phyloP scores from a whole-genome alignment of 1,139 yeast genomes.

The Yamadazyma spencermartinsiae region DNA sequence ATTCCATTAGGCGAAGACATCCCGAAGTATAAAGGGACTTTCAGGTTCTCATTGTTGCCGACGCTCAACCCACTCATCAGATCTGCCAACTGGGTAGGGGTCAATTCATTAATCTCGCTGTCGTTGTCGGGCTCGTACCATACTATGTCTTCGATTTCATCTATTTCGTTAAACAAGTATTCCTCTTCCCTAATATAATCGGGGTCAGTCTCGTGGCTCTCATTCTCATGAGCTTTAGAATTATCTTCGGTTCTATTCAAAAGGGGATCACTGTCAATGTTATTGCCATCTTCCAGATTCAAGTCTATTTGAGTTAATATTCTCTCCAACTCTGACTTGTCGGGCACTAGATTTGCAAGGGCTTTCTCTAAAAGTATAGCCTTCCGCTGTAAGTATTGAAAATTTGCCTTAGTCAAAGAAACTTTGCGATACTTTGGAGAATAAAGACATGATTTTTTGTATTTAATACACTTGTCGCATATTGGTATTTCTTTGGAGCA shows the following conservation, averaged over 20 bases:
- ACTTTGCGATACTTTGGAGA: conserved; percentile 14
- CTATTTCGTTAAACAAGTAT: not conserved
- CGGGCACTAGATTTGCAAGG: conserved; percentile 4
- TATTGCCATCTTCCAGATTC: not conserved
- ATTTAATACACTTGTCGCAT: conserved; percentile 11
- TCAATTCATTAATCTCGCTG: conserved; percentile 9
- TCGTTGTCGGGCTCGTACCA: conserved; percentile 2
- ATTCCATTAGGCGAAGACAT: conserved; percentile 10
- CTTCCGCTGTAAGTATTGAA: conserved; percentile 6
- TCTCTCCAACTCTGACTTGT: conserved; percentile 3
- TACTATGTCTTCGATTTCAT: not conserved
- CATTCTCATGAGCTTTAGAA: not conserved
- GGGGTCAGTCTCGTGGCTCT: not conserved
- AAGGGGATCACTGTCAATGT: not conserved
- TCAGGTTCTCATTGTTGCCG: conserved; percentile 3
- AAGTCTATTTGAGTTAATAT: not conserved
- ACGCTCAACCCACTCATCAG: conserved; percentile 11
- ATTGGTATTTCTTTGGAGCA: conserved; percentile 8
- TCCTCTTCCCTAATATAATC: not conserved
- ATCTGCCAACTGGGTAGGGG: conserved; percentile 5
- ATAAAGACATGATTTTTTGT: conserved; percentile 10
- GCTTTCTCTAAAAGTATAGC: conserved; percentile 5
- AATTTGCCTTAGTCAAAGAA: conserved; percentile 8
- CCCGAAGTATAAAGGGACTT: conserved; percentile 9
- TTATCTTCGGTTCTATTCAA: too few species aligned